Base-by-base conservation (phyloP, 257 asterid genomes). In the Petunia secreta region DNA sequence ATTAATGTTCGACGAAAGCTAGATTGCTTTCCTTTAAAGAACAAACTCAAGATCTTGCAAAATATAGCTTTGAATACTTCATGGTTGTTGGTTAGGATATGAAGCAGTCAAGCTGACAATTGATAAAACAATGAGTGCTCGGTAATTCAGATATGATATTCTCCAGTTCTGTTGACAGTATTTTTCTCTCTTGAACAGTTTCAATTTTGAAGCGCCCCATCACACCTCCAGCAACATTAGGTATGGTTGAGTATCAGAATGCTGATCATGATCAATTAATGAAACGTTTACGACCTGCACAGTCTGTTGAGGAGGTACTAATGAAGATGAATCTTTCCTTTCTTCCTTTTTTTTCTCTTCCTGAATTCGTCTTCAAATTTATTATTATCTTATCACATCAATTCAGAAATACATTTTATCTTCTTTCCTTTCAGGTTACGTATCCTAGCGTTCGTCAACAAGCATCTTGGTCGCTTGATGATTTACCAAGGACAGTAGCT, bases 211-310 rank as follows among this genome's bases (percentile, higher is more conserved):
- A 96, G 91, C 97, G 99, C 66, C 97, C 99, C 10, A 85, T 95
- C 75, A 92, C 98, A 39, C 99, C 99, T 83, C 98, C 99, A 8
- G 92, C 93, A 8, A 91, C 97, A 2, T 87, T 94, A 83, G 99
- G 98, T 60, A 91, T 94, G 97, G 92, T 88, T 77, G 99, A 96
- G 10, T 94, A 92, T 89, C 98, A 86, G 78, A 91, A 83, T 82
- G 85, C 96, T 75, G 99, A 96, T 80, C 98, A 94, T 82, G 98
- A 96, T 79, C 99, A 94, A 84, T 85, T 96, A 79, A 91, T 96
- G 93, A 94, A 96, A 87, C 98, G 99, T 62, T 83, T 96, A 79
- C 97, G 98, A 6, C 93, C 99, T 25, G 91, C 97, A 25, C 99
- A 88, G 73, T 92, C 98, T 39, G 97, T 96, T 78, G 99, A 96